Conservation (phyloP, 148 eudicot genomes). For the Mesembryanthemum crystallinum region DNA sequence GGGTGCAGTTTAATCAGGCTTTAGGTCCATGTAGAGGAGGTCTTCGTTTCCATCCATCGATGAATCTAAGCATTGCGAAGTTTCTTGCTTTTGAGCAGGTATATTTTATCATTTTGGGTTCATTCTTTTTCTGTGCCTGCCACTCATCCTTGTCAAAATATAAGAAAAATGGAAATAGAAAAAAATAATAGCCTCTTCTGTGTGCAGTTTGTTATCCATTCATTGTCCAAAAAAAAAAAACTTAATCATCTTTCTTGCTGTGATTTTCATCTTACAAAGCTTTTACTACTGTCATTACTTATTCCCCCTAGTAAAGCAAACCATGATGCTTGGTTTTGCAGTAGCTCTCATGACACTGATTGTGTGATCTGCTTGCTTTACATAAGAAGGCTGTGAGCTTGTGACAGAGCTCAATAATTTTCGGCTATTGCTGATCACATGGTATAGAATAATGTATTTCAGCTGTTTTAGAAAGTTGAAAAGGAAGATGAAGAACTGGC, state of each 20-base stretch:
- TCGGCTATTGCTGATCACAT: not conserved
- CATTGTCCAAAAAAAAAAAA: not conserved
- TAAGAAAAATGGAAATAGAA: not conserved
- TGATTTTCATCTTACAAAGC: not conserved
- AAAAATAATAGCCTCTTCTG: not conserved
- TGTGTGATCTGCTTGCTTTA: not conserved
- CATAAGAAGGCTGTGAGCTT: not conserved
- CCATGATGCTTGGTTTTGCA: not conserved
- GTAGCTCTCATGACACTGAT: not conserved
- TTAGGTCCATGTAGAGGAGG: conserved; percentile 99
- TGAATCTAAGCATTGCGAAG: conserved; percentile 92
- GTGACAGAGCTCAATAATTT: not conserved
- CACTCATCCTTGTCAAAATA: not conserved
- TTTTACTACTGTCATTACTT: not conserved
- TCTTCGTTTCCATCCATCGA: conserved; percentile 87
- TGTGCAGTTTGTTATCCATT: not conserved
- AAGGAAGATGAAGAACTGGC: not conserved
- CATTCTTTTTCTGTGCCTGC: not conserved
- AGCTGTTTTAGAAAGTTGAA: not conserved
- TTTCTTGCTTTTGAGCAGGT: conserved; percentile 98
- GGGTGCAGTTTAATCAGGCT: conserved; percentile 93
- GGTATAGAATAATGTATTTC: conserved; percentile 11
- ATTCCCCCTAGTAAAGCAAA: not conserved
- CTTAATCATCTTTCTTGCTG: not conserved
- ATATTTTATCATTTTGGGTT: conserved; percentile 16